Evolutionary conservation across 2,329 filamentous ascomycete species (phyloP), one percentile per base, ranked within the genome.

Genomic region (Penicillium griseofulvum): DNA sequence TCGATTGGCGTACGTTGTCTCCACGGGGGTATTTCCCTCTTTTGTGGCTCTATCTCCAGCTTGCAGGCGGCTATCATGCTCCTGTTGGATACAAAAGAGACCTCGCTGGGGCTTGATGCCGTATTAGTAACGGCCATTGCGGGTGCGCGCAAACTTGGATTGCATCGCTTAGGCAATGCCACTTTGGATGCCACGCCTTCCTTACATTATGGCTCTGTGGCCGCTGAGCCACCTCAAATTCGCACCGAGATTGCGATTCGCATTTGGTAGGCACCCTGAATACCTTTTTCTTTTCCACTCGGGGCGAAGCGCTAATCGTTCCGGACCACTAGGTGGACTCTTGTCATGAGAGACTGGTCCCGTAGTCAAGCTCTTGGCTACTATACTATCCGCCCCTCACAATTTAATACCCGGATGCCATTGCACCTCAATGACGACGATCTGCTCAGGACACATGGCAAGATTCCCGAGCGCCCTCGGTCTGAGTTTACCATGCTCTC

Each of bases 331-430:
- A 41, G 38, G 38, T 41, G 22, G 38, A 2, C 38, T 24, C 54
- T 62, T 11, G 54, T 61, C 1, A 33, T 55, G 10, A 26, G 60
- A 39, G 60, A 62, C 26, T 62, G 58, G 60, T 61, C 54, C 9
- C 60, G 60, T n/a, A 58, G 56, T 14, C 58, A 61, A 28, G 36
- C 54, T 11, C 54, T 61, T 2, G 60, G 60, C 31, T 61, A 62
- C 46, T 62, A 62, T 45, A 62, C 47, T 3, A 51, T 59, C 8
- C 58, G 31, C 17, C 60, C 58, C 11, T 55, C 52, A 1, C 54
- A 60, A n/a, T 62, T 56, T 28, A 59, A 52, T 39, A 62, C 60
- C 29, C 53, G 58, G 14, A 55, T 50, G 41, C 60, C 38, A 5
- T 26, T 41, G 14, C 38, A 41, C 14, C 12, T 41, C 7, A n/a